phyloP scores from a whole-genome alignment of 2,329 filamentous ascomycete species.

The Trichoderma sp. region DNA sequence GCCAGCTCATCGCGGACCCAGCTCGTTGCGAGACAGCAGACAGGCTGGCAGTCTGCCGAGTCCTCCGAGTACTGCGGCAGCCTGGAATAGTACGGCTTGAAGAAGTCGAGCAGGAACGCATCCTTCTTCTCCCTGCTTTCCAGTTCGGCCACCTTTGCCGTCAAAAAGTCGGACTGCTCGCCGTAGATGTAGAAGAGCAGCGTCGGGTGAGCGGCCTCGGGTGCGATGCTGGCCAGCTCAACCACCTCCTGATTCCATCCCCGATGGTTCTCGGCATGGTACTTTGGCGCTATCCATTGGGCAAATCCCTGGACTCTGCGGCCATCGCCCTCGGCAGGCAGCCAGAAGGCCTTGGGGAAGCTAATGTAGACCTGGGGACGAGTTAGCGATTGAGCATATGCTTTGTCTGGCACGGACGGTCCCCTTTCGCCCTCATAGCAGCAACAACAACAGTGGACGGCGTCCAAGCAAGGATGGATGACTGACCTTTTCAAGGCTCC shows the following conservation, averaged over 20 bases:
- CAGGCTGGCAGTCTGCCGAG: constrained; percentile 62
- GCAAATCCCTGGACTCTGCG: constrained; percentile 65
- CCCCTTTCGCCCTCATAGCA: no score
- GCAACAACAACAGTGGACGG: no score
- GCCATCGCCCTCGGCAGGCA: constrained; percentile 44
- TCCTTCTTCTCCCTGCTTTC: constrained; percentile 52
- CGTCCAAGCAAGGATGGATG: background rate
- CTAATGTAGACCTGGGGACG: constrained; percentile 58
- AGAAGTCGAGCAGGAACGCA: constrained; percentile 63
- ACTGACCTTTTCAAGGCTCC: constrained; percentile 68
- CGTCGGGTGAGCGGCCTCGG: constrained; percentile 68
- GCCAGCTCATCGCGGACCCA: constrained; percentile 81
- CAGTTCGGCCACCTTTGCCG: constrained; percentile 47
- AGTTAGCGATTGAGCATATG: background rate
- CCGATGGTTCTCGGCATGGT: constrained; percentile 62
- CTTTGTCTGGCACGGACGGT: no score
- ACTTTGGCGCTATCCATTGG: constrained; percentile 73
- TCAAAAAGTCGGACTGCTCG: constrained; percentile 60
- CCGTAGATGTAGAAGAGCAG: constrained; percentile 82
- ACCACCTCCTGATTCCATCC: constrained; percentile 76
- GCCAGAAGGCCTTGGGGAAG: constrained; percentile 79
- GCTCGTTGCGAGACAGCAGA: constrained; percentile 66
- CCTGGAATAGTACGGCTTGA: constrained; percentile 75
- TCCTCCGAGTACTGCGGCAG: constrained; percentile 66
- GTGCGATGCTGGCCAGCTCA: constrained; percentile 70